phyloP scores from a whole-genome alignment of 2,329 filamentous ascomycete genomes.

The Ceratocystiopsis minuta region DNA sequence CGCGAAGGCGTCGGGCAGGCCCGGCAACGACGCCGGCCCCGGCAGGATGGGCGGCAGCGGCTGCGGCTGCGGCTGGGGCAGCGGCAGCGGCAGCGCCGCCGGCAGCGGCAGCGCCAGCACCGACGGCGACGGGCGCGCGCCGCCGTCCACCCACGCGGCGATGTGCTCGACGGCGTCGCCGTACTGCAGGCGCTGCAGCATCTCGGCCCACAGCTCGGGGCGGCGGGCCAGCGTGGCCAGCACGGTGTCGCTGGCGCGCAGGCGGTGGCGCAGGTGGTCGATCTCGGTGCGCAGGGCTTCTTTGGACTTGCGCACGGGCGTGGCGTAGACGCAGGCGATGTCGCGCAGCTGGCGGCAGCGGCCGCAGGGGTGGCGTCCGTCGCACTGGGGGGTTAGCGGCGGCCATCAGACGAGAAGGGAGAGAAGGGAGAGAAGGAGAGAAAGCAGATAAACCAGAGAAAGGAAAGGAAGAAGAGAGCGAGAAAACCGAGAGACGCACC shows the following conservation, averaged over 20 bases:
- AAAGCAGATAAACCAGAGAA: background rate
- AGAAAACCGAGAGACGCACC: constrained; percentile 24
- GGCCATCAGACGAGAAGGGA: no score
- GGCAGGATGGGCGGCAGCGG: constrained; percentile 14
- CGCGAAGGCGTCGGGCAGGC: constrained; percentile 22
- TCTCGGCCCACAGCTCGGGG: constrained; percentile 33
- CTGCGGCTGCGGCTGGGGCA: constrained; percentile 2
- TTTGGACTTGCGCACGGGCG: constrained; percentile 45
- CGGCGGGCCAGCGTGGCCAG: constrained; percentile 31
- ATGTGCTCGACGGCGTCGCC: constrained; percentile 38
- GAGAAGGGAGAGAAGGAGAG: background rate
- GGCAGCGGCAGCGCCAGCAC: constrained; percentile 2
- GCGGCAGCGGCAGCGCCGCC: constrained; percentile 10
- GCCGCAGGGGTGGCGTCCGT: constrained; percentile 36
- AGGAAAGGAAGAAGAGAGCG: background rate
- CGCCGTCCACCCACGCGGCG: constrained; percentile 31
- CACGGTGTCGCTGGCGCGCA: constrained; percentile 36
- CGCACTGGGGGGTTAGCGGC: constrained; percentile 31
- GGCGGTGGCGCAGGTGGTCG: constrained; percentile 34
- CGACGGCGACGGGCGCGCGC: constrained; percentile 10
- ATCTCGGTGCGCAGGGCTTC: constrained; percentile 42
- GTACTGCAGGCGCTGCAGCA: constrained; percentile 31
- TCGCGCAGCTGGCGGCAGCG: constrained; percentile 37
- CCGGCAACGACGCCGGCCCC: constrained; percentile 15
- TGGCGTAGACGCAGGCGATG: constrained; percentile 40